These are phyloP conservation scores for Yamadazyma taylorii DNA, from an alignment of 1,139 yeast species.

Conservation along the genomic window DNA sequence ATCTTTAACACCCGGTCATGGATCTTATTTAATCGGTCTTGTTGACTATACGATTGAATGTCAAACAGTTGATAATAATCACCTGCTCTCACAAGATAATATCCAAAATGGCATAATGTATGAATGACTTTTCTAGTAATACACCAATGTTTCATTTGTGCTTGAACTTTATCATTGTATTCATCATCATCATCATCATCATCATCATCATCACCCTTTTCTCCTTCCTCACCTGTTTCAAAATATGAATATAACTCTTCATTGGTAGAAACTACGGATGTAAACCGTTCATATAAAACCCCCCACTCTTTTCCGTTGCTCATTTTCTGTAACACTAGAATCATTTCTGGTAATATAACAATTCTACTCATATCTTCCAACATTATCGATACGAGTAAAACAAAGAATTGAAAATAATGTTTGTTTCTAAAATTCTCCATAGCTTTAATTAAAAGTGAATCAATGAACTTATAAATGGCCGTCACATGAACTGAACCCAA, in stretches of 20 bases:
- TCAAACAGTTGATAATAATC: background rate
- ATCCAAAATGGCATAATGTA: background rate
- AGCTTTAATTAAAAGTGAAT: background rate
- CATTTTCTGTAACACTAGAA: background rate
- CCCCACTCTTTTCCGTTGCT: background rate
- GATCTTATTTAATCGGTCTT: background rate
- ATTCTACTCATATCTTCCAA: background rate
- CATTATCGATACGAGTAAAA: background rate
- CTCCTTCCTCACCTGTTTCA: no score
- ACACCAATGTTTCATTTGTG: background rate
- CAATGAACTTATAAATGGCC: background rate
- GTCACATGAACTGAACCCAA: background rate
- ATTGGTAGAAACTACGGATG: background rate
- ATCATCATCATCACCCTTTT: no score
- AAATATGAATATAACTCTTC: no score
- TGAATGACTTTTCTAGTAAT: background rate
- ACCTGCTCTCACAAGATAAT: background rate
- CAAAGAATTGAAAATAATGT: conserved; percentile 6
- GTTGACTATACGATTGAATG: background rate
- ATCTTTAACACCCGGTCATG: no score
- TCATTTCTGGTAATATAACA: background rate
- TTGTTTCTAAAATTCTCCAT: background rate
- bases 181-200: no score
- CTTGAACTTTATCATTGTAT: background rate
- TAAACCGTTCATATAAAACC: background rate